These are phyloP conservation scores for Liriodendron chinense DNA, from an alignment of 164 flowering plant genomes.

Conservation along the genomic window DNA sequence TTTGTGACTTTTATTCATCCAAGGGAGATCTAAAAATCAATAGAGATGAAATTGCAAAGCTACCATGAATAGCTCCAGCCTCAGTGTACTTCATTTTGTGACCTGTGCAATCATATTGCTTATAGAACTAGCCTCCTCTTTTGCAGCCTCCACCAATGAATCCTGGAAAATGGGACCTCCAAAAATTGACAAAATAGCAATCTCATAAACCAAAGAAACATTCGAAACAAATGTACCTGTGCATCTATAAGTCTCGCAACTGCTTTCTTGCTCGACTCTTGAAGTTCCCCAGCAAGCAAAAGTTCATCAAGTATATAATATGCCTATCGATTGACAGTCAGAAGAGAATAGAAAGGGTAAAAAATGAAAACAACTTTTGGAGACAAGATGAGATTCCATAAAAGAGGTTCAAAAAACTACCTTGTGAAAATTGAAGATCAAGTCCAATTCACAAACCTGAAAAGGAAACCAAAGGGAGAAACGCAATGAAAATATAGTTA, in stretches of 20 bases:
- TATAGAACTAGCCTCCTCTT: constrained; percentile 78
- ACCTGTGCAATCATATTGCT: constrained; percentile 86
- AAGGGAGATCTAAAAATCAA: neutral
- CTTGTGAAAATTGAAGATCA: constrained; percentile 93
- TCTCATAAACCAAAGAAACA: neutral
- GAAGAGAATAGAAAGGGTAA: neutral
- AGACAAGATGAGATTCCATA: neutral
- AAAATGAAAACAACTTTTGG: neutral
- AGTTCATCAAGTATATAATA: constrained; percentile 82
- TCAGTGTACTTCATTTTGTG: constrained; percentile 61
- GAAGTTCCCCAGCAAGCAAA: constrained; percentile 88
- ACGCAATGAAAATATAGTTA: neutral
- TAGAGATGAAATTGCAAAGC: neutral
- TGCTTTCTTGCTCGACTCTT: constrained; percentile 92
- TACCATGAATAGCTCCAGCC: neutral
- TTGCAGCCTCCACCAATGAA: constrained; percentile 85
- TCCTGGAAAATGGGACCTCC: constrained; percentile 43
- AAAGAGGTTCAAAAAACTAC: constrained; percentile 22
- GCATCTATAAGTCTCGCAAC: constrained; percentile 79
- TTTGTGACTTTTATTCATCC: neutral
- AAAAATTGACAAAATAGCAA: neutral
- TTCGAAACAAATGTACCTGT: constrained; percentile 43
- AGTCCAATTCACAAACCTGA: constrained; percentile 86
- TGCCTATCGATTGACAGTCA: constrained; percentile 41
- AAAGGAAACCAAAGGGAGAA: neutral